Evolutionary conservation across 2,329 filamentous ascomycete genomes (phyloP).

Genomic region (Fusarium sulawesiense): DNA sequence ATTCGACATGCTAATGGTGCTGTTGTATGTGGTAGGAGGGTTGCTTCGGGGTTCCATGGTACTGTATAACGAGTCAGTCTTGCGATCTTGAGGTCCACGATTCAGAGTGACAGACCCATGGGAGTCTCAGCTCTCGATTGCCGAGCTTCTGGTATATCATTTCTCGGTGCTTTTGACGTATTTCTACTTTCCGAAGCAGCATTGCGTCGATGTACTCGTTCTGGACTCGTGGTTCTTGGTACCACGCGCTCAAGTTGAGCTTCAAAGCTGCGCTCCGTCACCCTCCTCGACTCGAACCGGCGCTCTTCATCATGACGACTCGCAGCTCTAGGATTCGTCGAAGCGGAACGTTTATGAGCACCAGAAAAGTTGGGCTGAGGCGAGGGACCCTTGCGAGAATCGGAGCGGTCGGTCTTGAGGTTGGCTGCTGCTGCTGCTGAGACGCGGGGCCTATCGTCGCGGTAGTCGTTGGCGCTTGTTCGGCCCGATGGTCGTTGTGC

Average conservation of each 20-base stretch:
- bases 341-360: constrained; percentile 67
- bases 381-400: constrained; percentile 53
- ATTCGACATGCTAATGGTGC: constrained; percentile 77
- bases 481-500: constrained; percentile 58
- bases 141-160: constrained; percentile 59
- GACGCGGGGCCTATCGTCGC: constrained; percentile 54
- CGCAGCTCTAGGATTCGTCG: constrained; percentile 64
- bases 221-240: constrained; percentile 68
- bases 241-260: constrained; percentile 73
- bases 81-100: background rate
- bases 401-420: constrained; percentile 50
- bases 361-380: constrained; percentile 51
- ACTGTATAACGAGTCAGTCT: constrained; percentile 49
- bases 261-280: constrained; percentile 66
- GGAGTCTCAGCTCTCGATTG: constrained; percentile 58
- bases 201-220: constrained; percentile 61
- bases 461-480: constrained; percentile 54
- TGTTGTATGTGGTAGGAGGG: constrained; percentile 73
- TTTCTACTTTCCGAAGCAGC: constrained; percentile 53
- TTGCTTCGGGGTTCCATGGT: constrained; percentile 84
- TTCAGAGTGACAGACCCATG: constrained; percentile 56
- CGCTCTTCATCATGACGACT: constrained; percentile 58
- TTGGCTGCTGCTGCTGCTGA: constrained; percentile 35
- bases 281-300: constrained; percentile 63
- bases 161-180: constrained; percentile 53